Evolutionary conservation across 192 early-diverging fungal genomes (phyloP).

Genomic region (Dissophora ornata): DNA sequence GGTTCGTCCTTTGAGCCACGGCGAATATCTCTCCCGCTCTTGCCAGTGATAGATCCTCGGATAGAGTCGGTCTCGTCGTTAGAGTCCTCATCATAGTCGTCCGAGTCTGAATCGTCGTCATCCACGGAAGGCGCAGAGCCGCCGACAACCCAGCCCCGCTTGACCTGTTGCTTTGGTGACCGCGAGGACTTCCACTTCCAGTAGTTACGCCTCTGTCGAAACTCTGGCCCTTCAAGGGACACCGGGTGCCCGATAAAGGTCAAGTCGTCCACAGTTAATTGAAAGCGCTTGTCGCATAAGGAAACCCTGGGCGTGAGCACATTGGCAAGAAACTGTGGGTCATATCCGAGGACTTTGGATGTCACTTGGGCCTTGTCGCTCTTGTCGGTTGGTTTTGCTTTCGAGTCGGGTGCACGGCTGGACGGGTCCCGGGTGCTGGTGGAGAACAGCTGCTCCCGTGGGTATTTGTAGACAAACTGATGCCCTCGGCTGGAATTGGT

Average conservation of each 20-base stretch:
- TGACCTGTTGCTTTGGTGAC: conserved; percentile 47
- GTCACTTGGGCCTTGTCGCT: conserved; percentile 28
- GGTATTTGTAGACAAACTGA: conserved; percentile 82
- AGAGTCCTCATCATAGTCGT: conserved; percentile 64
- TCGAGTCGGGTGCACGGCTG: background rate
- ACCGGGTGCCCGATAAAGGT: conserved; percentile 85
- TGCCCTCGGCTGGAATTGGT: conserved; percentile 76
- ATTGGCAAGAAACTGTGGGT: conserved; percentile 81
- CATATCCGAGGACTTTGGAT: conserved; percentile 65
- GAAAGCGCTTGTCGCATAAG: conserved; percentile 86
- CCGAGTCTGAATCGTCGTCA: conserved; percentile 67
- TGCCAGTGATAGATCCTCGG: conserved; percentile 11
- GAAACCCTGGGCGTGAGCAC: conserved; percentile 87
- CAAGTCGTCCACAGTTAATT: conserved; percentile 86
- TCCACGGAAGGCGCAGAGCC: conserved; percentile 68
- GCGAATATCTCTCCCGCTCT: conserved; percentile 27
- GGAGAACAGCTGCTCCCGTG: conserved; percentile 52
- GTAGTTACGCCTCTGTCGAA: conserved; percentile 49
- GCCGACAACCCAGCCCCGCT: conserved; percentile 56
- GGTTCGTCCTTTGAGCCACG: conserved; percentile 38
- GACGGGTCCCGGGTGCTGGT: background rate
- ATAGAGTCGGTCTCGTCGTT: conserved; percentile 36
- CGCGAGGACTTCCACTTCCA: conserved; percentile 21
- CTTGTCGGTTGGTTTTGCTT: conserved; percentile 8
- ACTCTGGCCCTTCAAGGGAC: conserved; percentile 29